phyloP scores from a whole-genome alignment of 2,329 filamentous ascomycete genomes.

The Beauveria brongniartii region DNA sequence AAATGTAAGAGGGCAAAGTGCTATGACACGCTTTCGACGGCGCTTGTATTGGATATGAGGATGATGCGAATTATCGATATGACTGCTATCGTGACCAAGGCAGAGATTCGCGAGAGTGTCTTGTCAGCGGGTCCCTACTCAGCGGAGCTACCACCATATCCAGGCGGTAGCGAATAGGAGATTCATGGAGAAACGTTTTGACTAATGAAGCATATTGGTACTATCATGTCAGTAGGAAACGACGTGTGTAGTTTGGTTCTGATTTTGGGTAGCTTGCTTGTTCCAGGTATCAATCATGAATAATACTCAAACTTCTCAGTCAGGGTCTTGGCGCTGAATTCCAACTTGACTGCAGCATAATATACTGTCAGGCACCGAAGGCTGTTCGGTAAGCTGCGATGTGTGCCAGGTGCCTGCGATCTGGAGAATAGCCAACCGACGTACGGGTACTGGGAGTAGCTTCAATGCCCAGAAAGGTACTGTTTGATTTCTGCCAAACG shows the following conservation, averaged over 20 bases:
- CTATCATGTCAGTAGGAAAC: not conserved
- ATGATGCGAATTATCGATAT: conserved; percentile 5
- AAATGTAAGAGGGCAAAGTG: conserved; percentile 4
- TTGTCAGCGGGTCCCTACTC: not conserved
- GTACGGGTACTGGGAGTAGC: too few species aligned
- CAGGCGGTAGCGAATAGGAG: not conserved
- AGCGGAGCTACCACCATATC: conserved; percentile 1
- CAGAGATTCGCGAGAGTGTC: conserved; percentile 5
- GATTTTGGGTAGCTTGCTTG: too few species aligned
- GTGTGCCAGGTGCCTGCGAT: too few species aligned
- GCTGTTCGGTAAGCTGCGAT: too few species aligned
- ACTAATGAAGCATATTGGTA: not conserved
- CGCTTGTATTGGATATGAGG: not conserved
- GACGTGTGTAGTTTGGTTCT: not conserved
- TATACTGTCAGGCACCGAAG: too few species aligned
- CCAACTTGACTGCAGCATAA: too few species aligned
- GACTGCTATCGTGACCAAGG: not conserved
- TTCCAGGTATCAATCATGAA: too few species aligned
- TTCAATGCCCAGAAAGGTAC: too few species aligned
- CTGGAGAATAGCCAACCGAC: too few species aligned
- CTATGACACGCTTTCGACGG: not conserved
- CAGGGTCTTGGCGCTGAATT: too few species aligned
- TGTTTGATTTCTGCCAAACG: too few species aligned
- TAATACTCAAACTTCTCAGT: too few species aligned
- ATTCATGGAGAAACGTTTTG: not conserved